Conservation (phyloP, 257 asterid genomes). For the Salvia splendens region DNA sequence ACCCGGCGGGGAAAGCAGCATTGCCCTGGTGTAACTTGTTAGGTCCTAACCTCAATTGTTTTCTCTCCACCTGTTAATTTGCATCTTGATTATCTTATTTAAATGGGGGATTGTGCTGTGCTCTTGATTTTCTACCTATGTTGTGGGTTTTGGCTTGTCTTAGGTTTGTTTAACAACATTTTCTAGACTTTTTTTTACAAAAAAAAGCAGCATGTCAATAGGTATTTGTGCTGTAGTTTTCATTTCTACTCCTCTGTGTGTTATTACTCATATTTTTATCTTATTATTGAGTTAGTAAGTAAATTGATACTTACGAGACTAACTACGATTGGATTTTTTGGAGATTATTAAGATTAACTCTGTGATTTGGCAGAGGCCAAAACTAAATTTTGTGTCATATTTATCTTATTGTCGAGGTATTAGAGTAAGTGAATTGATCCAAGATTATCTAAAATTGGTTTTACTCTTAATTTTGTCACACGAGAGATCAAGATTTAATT, state of each 20-base stretch:
- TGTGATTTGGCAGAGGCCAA: too few relatives aligned
- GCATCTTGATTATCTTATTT: conserved; percentile 30
- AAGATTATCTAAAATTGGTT: too few relatives aligned
- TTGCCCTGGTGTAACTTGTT: conserved; percentile 76
- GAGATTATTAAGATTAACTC: too few relatives aligned
- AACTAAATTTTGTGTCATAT: too few relatives aligned
- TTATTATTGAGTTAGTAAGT: too few relatives aligned
- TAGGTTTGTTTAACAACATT: conserved; percentile 42
- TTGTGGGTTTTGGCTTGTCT: conserved; percentile 37
- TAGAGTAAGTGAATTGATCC: too few relatives aligned
- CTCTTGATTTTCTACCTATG: conserved; percentile 27
- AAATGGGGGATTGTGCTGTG: conserved; percentile 35
- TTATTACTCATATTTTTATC: too few relatives aligned
- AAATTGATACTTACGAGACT: too few relatives aligned
- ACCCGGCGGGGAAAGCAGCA: conserved; percentile 99
- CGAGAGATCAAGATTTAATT: too few relatives aligned
- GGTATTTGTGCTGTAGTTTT: conserved; percentile 19
- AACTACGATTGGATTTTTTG: too few relatives aligned
- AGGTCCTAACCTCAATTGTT: conserved; percentile 61
- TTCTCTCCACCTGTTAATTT: conserved; percentile 23
- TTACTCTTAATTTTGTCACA: too few relatives aligned
- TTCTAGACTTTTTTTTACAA: conserved; percentile 10
- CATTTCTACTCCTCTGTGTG: background rate
- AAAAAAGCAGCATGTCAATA: conserved; percentile 30
- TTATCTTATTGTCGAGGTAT: too few relatives aligned